These are phyloP conservation scores for Yueomyces sp. DNA, from an alignment of 805 yeast genomes.

Conservation along the genomic window DNA sequence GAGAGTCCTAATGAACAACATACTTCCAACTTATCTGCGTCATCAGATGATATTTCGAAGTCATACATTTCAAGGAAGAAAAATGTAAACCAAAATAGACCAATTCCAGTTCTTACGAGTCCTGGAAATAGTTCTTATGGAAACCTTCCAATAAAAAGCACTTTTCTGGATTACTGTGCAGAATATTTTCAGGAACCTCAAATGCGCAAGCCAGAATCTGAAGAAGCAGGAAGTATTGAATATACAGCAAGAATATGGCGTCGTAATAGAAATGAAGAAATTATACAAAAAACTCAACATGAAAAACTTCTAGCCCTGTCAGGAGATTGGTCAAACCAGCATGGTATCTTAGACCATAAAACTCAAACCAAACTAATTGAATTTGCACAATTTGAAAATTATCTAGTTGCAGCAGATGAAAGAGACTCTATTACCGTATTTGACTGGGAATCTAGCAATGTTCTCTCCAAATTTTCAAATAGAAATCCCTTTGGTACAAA, in stretches of 20 bases:
- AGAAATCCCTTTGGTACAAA: conserved; percentile 80
- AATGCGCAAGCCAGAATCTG: conserved; percentile 69
- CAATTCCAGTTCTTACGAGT: background rate
- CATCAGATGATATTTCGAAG: background rate
- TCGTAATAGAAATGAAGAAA: conserved; percentile 73
- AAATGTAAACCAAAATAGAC: background rate
- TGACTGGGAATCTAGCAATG: conserved; percentile 65
- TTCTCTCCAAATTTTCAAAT: conserved; percentile 59
- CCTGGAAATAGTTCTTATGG: background rate
- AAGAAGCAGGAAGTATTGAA: conserved; percentile 85
- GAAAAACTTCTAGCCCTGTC: conserved; percentile 72
- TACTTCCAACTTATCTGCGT: background rate
- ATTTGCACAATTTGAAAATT: conserved; percentile 86
- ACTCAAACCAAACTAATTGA: conserved; percentile 68
- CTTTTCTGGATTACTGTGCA: conserved; percentile 58
- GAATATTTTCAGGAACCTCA: conserved; percentile 97
- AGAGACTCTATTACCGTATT: conserved; percentile 73
- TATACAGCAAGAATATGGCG: conserved; percentile 79
- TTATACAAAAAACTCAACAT: conserved; percentile 79
- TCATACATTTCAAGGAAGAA: background rate
- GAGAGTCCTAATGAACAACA: conserved; percentile 1
- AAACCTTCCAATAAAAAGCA: conserved; percentile 39
- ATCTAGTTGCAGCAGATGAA: conserved; percentile 68
- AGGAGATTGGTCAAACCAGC: conserved; percentile 71
- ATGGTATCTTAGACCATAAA: conserved; percentile 48